Evolutionary conservation across 2,329 filamentous ascomycete species (phyloP).

Genomic region (Elsinoe ampelina): DNA sequence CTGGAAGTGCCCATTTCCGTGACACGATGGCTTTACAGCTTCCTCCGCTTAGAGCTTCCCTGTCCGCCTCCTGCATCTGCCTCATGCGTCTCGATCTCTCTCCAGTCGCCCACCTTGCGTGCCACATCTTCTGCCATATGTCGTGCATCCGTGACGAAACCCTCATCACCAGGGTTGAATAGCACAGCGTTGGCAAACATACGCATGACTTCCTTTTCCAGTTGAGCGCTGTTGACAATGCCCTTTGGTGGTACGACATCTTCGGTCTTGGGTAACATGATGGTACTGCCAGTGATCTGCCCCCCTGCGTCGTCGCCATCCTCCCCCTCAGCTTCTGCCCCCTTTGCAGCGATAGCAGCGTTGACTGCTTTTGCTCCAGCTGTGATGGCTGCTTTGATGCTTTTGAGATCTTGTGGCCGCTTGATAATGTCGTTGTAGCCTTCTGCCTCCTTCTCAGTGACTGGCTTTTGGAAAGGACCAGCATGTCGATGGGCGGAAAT

Average conservation of each 20-base stretch:
- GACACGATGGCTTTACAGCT: constrained; percentile 8
- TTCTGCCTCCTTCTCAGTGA: constrained; percentile 41
- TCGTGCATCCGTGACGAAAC: constrained; percentile 75
- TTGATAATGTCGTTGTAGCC: constrained; percentile 45
- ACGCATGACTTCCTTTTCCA: constrained; percentile 86
- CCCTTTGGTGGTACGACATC: constrained; percentile 77
- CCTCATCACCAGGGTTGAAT: constrained; percentile 92
- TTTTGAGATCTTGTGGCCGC: constrained; percentile 43
- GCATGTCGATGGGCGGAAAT: constrained; percentile 44
- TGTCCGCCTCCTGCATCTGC: constrained; percentile 23
- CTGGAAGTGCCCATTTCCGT: too few relatives aligned
- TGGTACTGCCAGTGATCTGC: constrained; percentile 31
- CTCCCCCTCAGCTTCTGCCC: constrained; percentile 47
- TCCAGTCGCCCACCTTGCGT: constrained; percentile 64
- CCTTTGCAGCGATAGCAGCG: constrained; percentile 33
- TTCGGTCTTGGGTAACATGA: constrained; percentile 60
- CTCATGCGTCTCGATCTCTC: constrained; percentile 52
- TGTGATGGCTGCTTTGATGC: constrained; percentile 41
- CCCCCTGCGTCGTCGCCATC: constrained; percentile 37
- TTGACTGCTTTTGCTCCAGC: constrained; percentile 51
- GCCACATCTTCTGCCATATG: constrained; percentile 88
- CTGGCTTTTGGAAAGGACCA: constrained; percentile 40
- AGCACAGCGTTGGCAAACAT: constrained; percentile 99
- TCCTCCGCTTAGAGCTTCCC: constrained; percentile 19
- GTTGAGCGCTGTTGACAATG: constrained; percentile 85